Percentiles rank a stretch among this genome's conserved stretches.
Conservation (phyloP, 371 early-diverging fungal species). For the Mucor circinelloides region DNA sequence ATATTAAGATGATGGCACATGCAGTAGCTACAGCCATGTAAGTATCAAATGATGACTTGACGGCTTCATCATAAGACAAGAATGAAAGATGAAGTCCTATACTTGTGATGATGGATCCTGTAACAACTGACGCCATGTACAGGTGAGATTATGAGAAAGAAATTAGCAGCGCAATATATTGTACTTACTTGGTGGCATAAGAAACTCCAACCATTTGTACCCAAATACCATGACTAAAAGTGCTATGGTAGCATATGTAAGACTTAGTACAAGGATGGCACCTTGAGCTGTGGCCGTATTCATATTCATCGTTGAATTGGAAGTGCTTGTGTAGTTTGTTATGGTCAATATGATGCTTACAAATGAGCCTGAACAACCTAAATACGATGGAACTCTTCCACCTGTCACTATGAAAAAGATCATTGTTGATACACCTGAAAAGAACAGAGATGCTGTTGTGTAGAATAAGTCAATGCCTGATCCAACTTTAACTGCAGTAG, state of each 20-base stretch:
- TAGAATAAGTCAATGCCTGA: background rate
- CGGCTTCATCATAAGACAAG: conserved; percentile 43
- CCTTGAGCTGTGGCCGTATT: conserved; percentile 42
- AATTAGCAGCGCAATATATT: too few species aligned
- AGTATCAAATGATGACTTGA: conserved; percentile 40
- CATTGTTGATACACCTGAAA: conserved; percentile 57
- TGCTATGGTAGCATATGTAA: conserved; percentile 39
- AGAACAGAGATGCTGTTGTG: conserved; percentile 47
- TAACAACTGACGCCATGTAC: conserved; percentile 36
- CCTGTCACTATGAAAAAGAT: conserved; percentile 54
- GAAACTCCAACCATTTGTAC: conserved; percentile 46
- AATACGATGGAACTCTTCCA: conserved; percentile 35
- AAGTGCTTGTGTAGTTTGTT: conserved; percentile 34
- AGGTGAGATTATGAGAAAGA: too few species aligned
- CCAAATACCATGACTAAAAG: conserved; percentile 50
- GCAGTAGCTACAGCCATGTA: conserved; percentile 53
- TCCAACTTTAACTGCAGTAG: background rate
- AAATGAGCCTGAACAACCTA: conserved; percentile 27
- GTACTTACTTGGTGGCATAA: conserved; percentile 56
- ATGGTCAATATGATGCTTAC: conserved; percentile 44
- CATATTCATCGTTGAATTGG: conserved; percentile 14
- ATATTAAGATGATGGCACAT: conserved; percentile 37
- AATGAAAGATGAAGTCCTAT: conserved; percentile 54
- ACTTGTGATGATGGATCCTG: conserved; percentile 53
- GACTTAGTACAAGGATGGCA: conserved; percentile 48